phyloP scores from a whole-genome alignment of 2,329 filamentous ascomycete genomes.

The Aphanocladium album region DNA sequence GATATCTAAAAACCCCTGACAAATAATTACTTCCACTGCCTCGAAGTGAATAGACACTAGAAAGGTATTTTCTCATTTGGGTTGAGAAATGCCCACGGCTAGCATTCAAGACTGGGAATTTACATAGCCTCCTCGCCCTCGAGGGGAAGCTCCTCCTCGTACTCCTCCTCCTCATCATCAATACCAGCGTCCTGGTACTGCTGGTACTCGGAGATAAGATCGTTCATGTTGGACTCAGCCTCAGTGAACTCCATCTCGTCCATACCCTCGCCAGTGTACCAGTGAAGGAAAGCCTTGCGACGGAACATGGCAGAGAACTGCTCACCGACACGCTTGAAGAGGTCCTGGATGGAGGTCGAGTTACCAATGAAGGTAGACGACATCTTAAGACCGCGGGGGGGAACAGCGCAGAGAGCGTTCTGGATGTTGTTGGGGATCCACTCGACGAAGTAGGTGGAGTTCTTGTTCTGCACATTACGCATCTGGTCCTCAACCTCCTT shows the following conservation, averaged over 20 bases:
- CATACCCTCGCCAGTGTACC: constrained; percentile 99
- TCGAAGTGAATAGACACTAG: constrained; percentile 19
- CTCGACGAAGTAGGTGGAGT: constrained; percentile 98
- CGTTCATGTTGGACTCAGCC: constrained; percentile 99
- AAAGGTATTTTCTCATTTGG: neutral
- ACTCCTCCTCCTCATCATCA: constrained; percentile 95
- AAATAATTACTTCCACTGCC: constrained; percentile 27
- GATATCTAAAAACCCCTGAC: constrained; percentile 36
- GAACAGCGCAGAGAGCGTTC: constrained; percentile 97
- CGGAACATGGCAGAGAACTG: constrained; percentile 99
- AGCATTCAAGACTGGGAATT: constrained; percentile 13
- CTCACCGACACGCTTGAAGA: constrained; percentile 99
- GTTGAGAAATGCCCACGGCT: constrained; percentile 1
- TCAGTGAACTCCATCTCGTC: constrained; percentile 99
- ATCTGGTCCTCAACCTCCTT: constrained; percentile 99
- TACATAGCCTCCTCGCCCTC: constrained; percentile 60
- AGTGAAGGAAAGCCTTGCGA: constrained; percentile 99
- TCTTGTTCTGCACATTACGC: constrained; percentile 99
- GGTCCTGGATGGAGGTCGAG: constrained; percentile 99
- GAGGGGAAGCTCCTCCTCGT: constrained; percentile 72
- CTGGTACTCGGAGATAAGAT: constrained; percentile 98
- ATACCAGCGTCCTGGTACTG: constrained; percentile 99
- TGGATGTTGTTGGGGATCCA: constrained; percentile 99
- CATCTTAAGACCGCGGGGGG: constrained; percentile 97
- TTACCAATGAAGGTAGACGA: constrained; percentile 98